These are phyloP conservation scores for Bolboschoenoplectus hybrid DNA, from an alignment of 202 grass and related monocot genomes.

Conservation along the genomic window DNA sequence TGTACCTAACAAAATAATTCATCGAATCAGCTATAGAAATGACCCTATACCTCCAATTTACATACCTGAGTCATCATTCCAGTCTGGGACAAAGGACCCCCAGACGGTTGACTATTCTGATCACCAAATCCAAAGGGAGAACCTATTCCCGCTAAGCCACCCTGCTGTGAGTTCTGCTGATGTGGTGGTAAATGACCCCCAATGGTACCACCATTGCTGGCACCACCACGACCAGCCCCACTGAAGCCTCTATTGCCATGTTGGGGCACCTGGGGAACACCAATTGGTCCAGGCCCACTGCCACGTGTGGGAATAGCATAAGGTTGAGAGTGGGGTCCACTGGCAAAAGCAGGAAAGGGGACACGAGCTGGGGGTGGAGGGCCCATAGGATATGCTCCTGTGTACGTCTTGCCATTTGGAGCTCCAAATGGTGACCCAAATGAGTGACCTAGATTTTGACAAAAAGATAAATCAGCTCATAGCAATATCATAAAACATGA, in stretches of 20 bases:
- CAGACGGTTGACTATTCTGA: slow-evolving; percentile 86
- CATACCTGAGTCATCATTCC: slow-evolving; percentile 97
- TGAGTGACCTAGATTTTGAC: slow-evolving; percentile 54
- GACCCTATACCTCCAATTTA: neutral
- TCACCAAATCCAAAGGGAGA: slow-evolving; percentile 80
- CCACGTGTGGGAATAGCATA: slow-evolving; percentile 95
- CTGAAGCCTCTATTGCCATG: slow-evolving; percentile 75
- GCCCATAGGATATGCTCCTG: slow-evolving; percentile 70
- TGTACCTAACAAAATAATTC: slow-evolving; percentile 24
- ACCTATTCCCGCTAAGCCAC: slow-evolving; percentile 55
- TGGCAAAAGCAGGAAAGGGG: slow-evolving; percentile 85
- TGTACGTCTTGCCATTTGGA: slow-evolving; percentile 72
- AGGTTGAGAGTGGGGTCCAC: slow-evolving; percentile 88
- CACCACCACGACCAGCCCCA: slow-evolving; percentile 74
- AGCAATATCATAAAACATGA: slow-evolving; percentile 14
- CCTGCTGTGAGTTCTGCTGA: slow-evolving; percentile 87
- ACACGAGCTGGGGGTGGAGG: slow-evolving; percentile 69
- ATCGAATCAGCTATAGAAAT: neutral
- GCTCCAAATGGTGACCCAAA: slow-evolving; percentile 76
- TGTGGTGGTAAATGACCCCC: slow-evolving; percentile 85
- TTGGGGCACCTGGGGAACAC: slow-evolving; percentile 72
- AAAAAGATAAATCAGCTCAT: neutral
- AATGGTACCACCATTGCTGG: slow-evolving; percentile 86
- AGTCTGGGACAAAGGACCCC: slow-evolving; percentile 78
- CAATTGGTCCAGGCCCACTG: slow-evolving; percentile 78